Base-by-base conservation (phyloP, 2,329 filamentous ascomycete genomes). In the Coniochaeta sp. region DNA sequence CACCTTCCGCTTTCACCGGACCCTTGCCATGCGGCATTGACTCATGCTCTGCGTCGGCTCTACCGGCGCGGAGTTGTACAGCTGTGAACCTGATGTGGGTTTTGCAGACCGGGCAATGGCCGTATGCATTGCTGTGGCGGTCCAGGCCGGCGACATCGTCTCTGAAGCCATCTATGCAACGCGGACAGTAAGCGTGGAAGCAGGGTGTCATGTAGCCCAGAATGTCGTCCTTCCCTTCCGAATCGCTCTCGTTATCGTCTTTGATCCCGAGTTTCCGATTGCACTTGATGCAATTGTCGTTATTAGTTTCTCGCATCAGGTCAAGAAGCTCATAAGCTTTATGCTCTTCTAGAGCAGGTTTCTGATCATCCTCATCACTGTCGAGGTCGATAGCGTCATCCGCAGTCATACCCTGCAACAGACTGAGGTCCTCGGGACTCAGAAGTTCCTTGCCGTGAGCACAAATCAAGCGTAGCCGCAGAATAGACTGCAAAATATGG, bases 371-470 rank as follows among this genome's bases (percentile, higher is more conserved):
- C 6, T 87, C 86, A 47, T 93, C 89, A 57, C 91, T 91, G 62
- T 95, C 92, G 24, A 98, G 81, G 66, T 96, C 90, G 68, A 99
- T 96, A 2, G 95, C 90, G 64, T 91, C 91, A 43, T 91, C 88
- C 9, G 86, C 86, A n/a, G 87, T 91, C 73, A 91, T 82, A 26
- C 93, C 93, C 69, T 92, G 89, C 58, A 93, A 85, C 3, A 89
- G 80, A 65, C 89, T 86, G 54, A 96, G 77, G 67, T 98, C 93
- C 22, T 93, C 89, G 38, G 93, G 86, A 60, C 87, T 90, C 2
- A 99, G 81, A 8, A 99, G 82, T 62, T 98, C 93, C 64, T 89
- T 89, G n/a, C 95, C 95, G 71, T 97, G 93, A 1, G 93, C 95
- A 70, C 93, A 97, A 58, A 98, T 89, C 44, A 96, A 81, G 11